Evolutionary conservation across 768 basidiomycete species (phyloP).

Genomic region (Termitomyces sp.): DNA sequence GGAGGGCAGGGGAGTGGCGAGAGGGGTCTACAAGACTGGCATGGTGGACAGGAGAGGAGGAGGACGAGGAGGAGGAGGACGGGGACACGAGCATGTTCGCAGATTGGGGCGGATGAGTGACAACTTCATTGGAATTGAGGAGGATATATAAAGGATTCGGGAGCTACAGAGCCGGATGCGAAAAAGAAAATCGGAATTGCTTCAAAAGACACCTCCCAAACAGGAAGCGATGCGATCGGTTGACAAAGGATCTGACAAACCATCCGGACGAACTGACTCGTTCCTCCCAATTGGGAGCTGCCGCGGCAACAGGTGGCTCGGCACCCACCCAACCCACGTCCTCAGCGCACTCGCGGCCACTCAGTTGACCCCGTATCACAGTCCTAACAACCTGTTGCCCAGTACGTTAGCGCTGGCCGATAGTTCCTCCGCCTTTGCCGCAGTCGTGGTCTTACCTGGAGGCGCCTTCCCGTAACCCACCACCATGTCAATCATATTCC

Average conservation of each 20-base stretch:
- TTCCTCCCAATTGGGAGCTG: slow-evolving; percentile 7
- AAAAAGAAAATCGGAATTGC: slow-evolving; percentile 23
- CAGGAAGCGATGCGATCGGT: slow-evolving; percentile 17
- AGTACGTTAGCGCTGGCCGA: not conserved
- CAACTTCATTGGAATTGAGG: slow-evolving; percentile 15
- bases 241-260: slow-evolving; percentile 20
- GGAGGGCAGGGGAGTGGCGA: slow-evolving; percentile 57
- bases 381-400: not conserved
- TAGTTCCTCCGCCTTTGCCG: not conserved
- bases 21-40: slow-evolving; percentile 58
- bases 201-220: slow-evolving; percentile 14
- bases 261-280: slow-evolving; percentile 15
- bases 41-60: slow-evolving; percentile 33
- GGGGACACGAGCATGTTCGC: slow-evolving; percentile 16
- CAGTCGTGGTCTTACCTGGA: not conserved
- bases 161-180: slow-evolving; percentile 28
- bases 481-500: not conserved
- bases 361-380: not conserved
- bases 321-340: slow-evolving; percentile 14
- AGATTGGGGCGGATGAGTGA: slow-evolving; percentile 16
- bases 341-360: slow-evolving; percentile 7
- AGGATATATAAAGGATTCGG: slow-evolving; percentile 30
- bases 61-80: slow-evolving; percentile 21
- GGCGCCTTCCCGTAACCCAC: not conserved
- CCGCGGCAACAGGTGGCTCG: slow-evolving; percentile 16